Conservation (phyloP, 805 yeast species). For the Candida glaebosa region DNA sequence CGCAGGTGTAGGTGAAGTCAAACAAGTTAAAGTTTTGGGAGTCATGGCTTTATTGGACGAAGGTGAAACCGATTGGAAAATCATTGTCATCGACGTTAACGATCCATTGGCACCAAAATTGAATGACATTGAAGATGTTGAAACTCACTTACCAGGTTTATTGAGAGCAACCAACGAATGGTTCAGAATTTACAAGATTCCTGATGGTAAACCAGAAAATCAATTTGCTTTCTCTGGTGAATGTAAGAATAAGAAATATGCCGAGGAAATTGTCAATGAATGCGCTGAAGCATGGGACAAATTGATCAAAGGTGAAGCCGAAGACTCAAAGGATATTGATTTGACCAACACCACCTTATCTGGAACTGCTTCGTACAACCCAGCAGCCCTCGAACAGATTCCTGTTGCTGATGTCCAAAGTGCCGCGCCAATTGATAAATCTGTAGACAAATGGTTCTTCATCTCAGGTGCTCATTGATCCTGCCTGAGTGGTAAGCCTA, state of each 20-base stretch:
- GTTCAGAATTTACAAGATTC: slow-evolving; percentile 82
- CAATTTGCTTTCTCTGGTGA: slow-evolving; percentile 72
- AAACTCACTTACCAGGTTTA: slow-evolving; percentile 64
- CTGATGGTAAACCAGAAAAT: slow-evolving; percentile 76
- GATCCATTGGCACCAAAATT: slow-evolving; percentile 64
- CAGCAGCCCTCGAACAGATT: slow-evolving; percentile 41
- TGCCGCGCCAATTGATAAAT: slow-evolving; percentile 94
- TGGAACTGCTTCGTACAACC: slow-evolving; percentile 51
- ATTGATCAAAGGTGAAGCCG: slow-evolving; percentile 44
- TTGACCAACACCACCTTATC: slow-evolving; percentile 74
- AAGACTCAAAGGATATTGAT: slow-evolving; percentile 52
- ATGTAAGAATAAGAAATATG: slow-evolving; percentile 54
- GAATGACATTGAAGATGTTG: slow-evolving; percentile 66
- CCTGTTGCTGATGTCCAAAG: slow-evolving; percentile 72
- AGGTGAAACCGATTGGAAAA: slow-evolving; percentile 97
- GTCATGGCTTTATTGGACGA: slow-evolving; percentile 81
- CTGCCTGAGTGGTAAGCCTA: too few species aligned
- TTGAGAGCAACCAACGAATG: slow-evolving; percentile 66
- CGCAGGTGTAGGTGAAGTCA: slow-evolving; percentile 49
- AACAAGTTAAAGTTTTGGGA: slow-evolving; percentile 67
- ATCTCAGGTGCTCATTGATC: slow-evolving; percentile 71
- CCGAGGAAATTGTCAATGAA: slow-evolving; percentile 57
- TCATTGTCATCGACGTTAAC: slow-evolving; percentile 62
- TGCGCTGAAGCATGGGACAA: slow-evolving; percentile 68
- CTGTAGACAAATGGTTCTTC: slow-evolving; percentile 98